Evolutionary conservation across 2,329 filamentous ascomycete genomes (phyloP).

Genomic region (Arachnomyces sp.): DNA sequence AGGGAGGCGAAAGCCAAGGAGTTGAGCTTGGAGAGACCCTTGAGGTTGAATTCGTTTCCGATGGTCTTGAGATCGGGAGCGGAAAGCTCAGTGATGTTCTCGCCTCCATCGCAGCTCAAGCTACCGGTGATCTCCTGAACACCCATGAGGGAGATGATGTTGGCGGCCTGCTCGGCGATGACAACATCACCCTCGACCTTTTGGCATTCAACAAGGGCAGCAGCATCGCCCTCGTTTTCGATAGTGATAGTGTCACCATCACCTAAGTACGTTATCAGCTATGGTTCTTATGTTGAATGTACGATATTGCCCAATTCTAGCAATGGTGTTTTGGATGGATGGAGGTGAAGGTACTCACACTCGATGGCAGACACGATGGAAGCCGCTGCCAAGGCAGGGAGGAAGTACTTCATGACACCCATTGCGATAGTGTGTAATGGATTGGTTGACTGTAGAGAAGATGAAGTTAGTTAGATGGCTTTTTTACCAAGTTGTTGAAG

Average conservation of each 20-base stretch:
- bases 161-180: constrained; percentile 50
- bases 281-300: neutral
- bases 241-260: constrained; percentile 33
- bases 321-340: neutral
- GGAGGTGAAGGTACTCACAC: constrained; percentile 22
- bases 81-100: constrained; percentile 55
- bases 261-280: constrained; percentile 7
- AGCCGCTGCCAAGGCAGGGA: constrained; percentile 48
- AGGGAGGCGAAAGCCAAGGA: constrained; percentile 60
- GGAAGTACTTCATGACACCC: constrained; percentile 47
- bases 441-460: constrained; percentile 22
- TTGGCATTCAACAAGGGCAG: constrained; percentile 58
- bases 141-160: constrained; percentile 55
- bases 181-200: constrained; percentile 61
- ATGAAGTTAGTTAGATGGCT: constrained; percentile 8
- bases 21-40: constrained; percentile 60
- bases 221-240: constrained; percentile 53
- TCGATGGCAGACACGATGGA: constrained; percentile 43
- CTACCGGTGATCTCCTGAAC: constrained; percentile 51
- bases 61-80: constrained; percentile 57
- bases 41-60: constrained; percentile 60
- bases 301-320: neutral
- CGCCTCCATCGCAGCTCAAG: constrained; percentile 45
- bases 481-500: too few relatives aligned
- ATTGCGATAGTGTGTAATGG: constrained; percentile 28